Evolutionary conservation across 495 filamentous ascomycete genomes (phyloP).

Genomic region (Ramalina peruviana): DNA sequence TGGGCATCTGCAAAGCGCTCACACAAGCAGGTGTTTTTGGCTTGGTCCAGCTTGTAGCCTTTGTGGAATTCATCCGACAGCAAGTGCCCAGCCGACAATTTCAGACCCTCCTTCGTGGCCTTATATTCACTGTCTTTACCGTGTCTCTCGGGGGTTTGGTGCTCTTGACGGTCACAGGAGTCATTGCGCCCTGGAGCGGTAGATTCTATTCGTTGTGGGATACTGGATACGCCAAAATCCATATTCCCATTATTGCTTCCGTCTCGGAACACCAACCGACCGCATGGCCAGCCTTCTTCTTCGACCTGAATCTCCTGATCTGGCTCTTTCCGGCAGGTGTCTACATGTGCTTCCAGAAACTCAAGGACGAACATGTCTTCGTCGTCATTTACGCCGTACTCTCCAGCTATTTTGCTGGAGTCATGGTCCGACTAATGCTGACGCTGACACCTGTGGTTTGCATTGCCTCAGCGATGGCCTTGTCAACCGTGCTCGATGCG

Average conservation of each 20-base stretch:
- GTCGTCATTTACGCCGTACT: slow-evolving; percentile 93
- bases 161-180: slow-evolving; percentile 67
- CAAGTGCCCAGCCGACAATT: slow-evolving; percentile 88
- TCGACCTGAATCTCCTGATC: slow-evolving; percentile 94
- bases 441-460: slow-evolving; percentile 95
- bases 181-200: slow-evolving; percentile 95
- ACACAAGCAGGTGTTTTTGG: slow-evolving; percentile 72
- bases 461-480: slow-evolving; percentile 78
- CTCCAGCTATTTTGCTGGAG: slow-evolving; percentile 94
- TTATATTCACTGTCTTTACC: slow-evolving; percentile 63
- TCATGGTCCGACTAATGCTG: slow-evolving; percentile 98
- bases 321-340: slow-evolving; percentile 99
- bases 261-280: slow-evolving; percentile 99
- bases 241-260: slow-evolving; percentile 98
- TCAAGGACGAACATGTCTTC: slow-evolving; percentile 96
- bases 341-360: slow-evolving; percentile 89
- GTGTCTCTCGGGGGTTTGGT: slow-evolving; percentile 65
- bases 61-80: slow-evolving; percentile 78
- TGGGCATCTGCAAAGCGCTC: not conserved
- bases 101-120: slow-evolving; percentile 64
- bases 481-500: slow-evolving; percentile 79
- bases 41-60: slow-evolving; percentile 83
- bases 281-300: slow-evolving; percentile 99
- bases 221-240: slow-evolving; percentile 97
- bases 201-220: slow-evolving; percentile 99